A percentile compares a stretch with the other conserved stretches of the same genome.
Conservation (phyloP, 108 stramenopile genomes). For the Epithemia pelagica region DNA sequence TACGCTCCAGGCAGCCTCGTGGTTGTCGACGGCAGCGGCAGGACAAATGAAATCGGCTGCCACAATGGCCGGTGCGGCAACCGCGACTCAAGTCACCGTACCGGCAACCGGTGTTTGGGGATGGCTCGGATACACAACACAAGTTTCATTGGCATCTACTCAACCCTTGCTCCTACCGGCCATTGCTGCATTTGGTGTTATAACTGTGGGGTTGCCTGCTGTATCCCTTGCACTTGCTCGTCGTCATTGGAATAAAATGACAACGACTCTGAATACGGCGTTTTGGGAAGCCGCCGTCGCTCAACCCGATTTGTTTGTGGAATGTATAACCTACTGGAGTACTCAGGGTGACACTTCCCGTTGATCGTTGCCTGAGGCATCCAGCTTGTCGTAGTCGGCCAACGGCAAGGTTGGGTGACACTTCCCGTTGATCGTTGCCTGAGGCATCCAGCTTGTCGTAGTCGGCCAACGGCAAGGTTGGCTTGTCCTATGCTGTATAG, state of each 20-base stretch:
- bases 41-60: constrained; percentile 69
- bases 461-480: too few species aligned
- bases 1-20: constrained; percentile 48
- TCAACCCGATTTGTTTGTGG: constrained; percentile 51
- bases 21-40: constrained; percentile 42
- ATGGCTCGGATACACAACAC: constrained; percentile 63
- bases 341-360: background rate
- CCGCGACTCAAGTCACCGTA: constrained; percentile 47
- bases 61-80: constrained; percentile 52
- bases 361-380: too few species aligned
- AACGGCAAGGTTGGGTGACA: too few species aligned
- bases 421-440: too few species aligned
- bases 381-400: too few species aligned
- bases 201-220: constrained; percentile 61
- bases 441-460: too few species aligned
- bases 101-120: constrained; percentile 78
- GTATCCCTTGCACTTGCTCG: constrained; percentile 36
- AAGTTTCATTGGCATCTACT: constrained; percentile 35
- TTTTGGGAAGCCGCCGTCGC: constrained; percentile 59
- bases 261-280: constrained; percentile 34
- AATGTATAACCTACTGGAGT: constrained; percentile 63
- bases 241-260: constrained; percentile 54
- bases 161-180: constrained; percentile 68
- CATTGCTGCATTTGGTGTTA: constrained; percentile 56
- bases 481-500: too few species aligned